These are phyloP conservation scores for Vickermania ingenoplastis DNA, from an alignment of 208 protist species.

Conservation along the genomic window DNA sequence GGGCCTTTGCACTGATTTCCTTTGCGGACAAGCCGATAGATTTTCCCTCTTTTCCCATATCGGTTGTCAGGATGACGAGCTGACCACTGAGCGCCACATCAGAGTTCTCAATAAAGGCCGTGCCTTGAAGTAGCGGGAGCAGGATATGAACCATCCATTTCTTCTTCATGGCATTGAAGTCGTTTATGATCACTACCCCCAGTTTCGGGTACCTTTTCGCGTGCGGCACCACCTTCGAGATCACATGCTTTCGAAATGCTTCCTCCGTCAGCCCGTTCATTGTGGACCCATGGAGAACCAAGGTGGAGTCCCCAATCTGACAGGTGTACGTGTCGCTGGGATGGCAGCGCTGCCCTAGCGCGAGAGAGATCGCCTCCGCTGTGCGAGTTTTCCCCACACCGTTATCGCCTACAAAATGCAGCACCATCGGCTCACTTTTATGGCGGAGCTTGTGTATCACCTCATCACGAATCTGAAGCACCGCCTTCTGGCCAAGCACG, in stretches of 20 bases:
- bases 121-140: conserved; percentile 37
- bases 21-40: neutral
- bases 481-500: conserved; percentile 41
- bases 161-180: no score
- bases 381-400: conserved; percentile 70
- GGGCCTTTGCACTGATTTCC: neutral
- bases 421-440: conserved; percentile 29
- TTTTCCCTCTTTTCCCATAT: conserved; percentile 54
- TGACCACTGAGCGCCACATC: conserved; percentile 15
- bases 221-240: conserved; percentile 30
- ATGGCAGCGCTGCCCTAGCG: conserved; percentile 42
- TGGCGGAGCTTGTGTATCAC: conserved; percentile 43
- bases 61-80: conserved; percentile 65
- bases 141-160: no score
- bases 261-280: conserved; percentile 42
- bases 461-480: conserved; percentile 20
- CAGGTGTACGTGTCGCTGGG: conserved; percentile 11
- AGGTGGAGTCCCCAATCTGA: conserved; percentile 40
- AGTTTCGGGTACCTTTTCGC: conserved; percentile 24
- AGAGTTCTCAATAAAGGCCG: conserved; percentile 32
- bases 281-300: conserved; percentile 34
- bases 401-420: conserved; percentile 80
- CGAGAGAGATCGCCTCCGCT: conserved; percentile 61
- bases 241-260: conserved; percentile 43
- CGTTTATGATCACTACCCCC: conserved; percentile 66